Percentiles rank a stretch among this genome's conserved stretches.
phyloP scores from a whole-genome alignment of 2,329 filamentous ascomycete species.

The Botryosphaeria dothidea region DNA sequence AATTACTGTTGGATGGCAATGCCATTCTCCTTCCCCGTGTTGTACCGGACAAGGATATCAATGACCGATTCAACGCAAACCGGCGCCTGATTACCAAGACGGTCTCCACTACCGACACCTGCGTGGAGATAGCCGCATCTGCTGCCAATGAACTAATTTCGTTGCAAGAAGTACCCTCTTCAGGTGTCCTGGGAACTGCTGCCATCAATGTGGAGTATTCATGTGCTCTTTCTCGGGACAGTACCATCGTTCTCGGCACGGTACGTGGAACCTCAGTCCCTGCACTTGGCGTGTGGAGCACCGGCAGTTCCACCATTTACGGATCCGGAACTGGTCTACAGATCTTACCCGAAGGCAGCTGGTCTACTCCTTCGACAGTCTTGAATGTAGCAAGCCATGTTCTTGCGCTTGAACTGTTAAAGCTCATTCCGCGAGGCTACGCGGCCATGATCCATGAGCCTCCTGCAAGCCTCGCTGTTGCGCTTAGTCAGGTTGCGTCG shows the following conservation, averaged over 20 bases:
- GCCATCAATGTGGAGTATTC: too few relatives aligned
- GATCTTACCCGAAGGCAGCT: too few relatives aligned
- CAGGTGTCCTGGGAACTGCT: too few relatives aligned
- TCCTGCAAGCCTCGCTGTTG: neutral
- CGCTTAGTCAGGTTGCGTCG: neutral
- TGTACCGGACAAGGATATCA: neutral
- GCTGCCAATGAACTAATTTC: neutral
- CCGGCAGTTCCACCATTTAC: neutral
- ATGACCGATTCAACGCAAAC: neutral
- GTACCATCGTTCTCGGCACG: too few relatives aligned
- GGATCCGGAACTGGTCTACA: too few relatives aligned
- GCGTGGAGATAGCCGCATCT: neutral
- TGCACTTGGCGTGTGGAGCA: too few relatives aligned
- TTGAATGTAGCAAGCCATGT: neutral
- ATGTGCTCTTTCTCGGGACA: too few relatives aligned
- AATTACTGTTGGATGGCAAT: neutral
- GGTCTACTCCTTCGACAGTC: neutral
- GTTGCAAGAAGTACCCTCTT: too few relatives aligned
- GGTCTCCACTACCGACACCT: neutral
- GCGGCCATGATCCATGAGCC: neutral
- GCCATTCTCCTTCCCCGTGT: neutral
- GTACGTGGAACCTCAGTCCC: too few relatives aligned
- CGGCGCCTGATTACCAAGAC: neutral
- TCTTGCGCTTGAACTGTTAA: neutral
- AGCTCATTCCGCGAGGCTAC: neutral